Conservation (phyloP, 768 basidiomycete genomes). For the Auricularia heimuer region DNA sequence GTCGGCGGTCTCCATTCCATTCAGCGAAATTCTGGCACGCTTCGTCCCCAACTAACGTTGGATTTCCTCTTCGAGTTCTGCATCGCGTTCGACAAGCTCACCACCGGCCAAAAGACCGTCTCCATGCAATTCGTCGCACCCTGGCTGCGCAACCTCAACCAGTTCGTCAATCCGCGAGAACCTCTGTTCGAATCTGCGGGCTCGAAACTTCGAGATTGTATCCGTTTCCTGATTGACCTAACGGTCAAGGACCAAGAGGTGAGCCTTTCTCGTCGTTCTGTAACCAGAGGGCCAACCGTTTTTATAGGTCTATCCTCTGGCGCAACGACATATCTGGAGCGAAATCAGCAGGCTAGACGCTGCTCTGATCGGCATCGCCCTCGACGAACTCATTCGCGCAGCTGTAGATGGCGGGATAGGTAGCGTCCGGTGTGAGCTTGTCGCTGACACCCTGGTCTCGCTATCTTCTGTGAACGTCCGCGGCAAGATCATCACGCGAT, state of each 20-base stretch:
- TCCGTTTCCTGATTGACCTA: conserved; percentile 68
- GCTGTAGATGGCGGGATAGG: conserved; percentile 80
- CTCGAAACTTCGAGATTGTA: conserved; percentile 66
- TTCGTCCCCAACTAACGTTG: conserved; percentile 71
- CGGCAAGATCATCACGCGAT: conserved; percentile 64
- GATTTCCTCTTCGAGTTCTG: conserved; percentile 86
- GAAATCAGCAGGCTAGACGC: conserved; percentile 64
- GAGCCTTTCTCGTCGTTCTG: conserved; percentile 8
- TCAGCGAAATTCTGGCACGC: conserved; percentile 64
- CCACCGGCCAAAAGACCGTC: conserved; percentile 46
- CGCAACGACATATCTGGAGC: conserved; percentile 70
- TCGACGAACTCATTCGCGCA: conserved; percentile 72
- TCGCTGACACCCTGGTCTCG: conserved; percentile 63
- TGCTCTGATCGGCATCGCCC: conserved; percentile 52
- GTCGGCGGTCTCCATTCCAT: conserved; percentile 45
- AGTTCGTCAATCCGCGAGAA: conserved; percentile 60
- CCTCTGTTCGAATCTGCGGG: conserved; percentile 63
- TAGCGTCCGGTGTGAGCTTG: conserved; percentile 61
- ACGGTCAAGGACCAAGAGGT: conserved; percentile 69
- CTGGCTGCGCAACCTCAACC: conserved; percentile 75
- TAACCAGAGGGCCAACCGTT: not conserved
- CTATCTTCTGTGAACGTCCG: conserved; percentile 70
- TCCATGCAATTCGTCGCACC: conserved; percentile 79
- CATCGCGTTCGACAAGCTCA: conserved; percentile 34
- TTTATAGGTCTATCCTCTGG: conserved; percentile 46